These are phyloP conservation scores for Hortiboletus flavorubellus DNA, from an alignment of 768 basidiomycete genomes.

Conservation along the genomic window DNA sequence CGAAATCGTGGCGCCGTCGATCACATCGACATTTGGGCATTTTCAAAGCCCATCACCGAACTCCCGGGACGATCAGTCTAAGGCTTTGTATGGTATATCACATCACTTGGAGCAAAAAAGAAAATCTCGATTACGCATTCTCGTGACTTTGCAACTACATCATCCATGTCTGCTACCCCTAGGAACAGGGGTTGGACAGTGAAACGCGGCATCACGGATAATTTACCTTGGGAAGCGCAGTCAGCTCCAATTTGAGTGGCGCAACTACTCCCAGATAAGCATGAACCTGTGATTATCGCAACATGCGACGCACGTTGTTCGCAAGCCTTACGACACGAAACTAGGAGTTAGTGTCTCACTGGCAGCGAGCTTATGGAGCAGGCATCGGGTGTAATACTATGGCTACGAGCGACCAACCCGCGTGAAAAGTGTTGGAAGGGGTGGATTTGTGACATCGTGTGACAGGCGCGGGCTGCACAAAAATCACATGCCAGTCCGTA, in stretches of 20 bases:
- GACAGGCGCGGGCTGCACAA: constrained; percentile 14
- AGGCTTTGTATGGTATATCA: constrained; percentile 3
- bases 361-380: neutral
- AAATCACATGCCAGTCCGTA: constrained; percentile 25
- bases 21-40: neutral
- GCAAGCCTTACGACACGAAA: neutral
- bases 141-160: constrained; percentile 6
- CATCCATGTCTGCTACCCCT: constrained; percentile 3
- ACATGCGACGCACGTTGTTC: neutral
- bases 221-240: neutral
- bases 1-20: neutral
- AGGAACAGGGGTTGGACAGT: constrained; percentile 4
- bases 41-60: neutral
- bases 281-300: neutral
- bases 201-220: neutral
- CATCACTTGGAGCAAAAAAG: neutral
- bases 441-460: constrained; percentile 21
- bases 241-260: neutral
- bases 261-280: neutral
- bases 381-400: neutral
- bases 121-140: constrained; percentile 2
- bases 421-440: constrained; percentile 10
- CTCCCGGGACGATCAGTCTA: constrained; percentile 10
- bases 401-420: neutral
- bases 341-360: neutral